Conservation (phyloP, 1,284 basidiomycete genomes). For the Testicularia cyperi region DNA sequence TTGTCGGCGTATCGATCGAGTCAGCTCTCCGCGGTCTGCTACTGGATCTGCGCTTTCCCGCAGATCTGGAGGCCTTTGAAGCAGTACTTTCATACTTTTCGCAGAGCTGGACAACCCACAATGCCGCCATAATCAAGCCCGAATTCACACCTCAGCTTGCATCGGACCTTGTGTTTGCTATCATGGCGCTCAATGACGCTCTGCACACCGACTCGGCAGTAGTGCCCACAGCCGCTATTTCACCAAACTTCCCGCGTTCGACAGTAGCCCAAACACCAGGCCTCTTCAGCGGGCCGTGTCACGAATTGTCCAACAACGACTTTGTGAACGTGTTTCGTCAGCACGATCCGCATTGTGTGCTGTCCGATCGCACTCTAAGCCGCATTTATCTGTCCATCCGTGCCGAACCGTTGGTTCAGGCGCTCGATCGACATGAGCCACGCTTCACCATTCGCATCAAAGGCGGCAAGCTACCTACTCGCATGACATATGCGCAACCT, state of each 20-base stretch:
- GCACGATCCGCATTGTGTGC: slow-evolving; percentile 33
- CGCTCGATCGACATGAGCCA: slow-evolving; percentile 27
- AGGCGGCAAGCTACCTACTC: slow-evolving; percentile 34
- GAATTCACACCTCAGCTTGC: slow-evolving; percentile 60
- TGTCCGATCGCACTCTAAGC: slow-evolving; percentile 52
- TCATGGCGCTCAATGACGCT: slow-evolving; percentile 77
- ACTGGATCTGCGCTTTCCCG: slow-evolving; percentile 71
- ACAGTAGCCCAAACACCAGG: slow-evolving; percentile 26
- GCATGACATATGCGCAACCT: slow-evolving; percentile 44
- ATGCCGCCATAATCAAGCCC: slow-evolving; percentile 61
- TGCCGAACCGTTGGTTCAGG: slow-evolving; percentile 45
- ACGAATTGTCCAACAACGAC: slow-evolving; percentile 20
- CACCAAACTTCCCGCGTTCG: slow-evolving; percentile 19
- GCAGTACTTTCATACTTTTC: slow-evolving; percentile 71
- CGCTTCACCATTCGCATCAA: slow-evolving; percentile 34
- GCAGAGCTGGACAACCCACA: slow-evolving; percentile 84
- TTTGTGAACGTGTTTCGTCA: slow-evolving; percentile 47
- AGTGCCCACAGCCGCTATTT: slow-evolving; percentile 3
- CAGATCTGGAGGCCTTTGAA: slow-evolving; percentile 73
- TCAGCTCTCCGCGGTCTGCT: slow-evolving; percentile 84
- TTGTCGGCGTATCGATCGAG: slow-evolving; percentile 79
- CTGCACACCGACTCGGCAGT: slow-evolving; percentile 34
- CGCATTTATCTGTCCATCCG: slow-evolving; percentile 47
- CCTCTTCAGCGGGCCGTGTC: slow-evolving; percentile 33
- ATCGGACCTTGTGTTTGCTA: slow-evolving; percentile 71